Evolutionary conservation across 148 eudicot species (phyloP).

Genomic region (Fallopia convolvulus): DNA sequence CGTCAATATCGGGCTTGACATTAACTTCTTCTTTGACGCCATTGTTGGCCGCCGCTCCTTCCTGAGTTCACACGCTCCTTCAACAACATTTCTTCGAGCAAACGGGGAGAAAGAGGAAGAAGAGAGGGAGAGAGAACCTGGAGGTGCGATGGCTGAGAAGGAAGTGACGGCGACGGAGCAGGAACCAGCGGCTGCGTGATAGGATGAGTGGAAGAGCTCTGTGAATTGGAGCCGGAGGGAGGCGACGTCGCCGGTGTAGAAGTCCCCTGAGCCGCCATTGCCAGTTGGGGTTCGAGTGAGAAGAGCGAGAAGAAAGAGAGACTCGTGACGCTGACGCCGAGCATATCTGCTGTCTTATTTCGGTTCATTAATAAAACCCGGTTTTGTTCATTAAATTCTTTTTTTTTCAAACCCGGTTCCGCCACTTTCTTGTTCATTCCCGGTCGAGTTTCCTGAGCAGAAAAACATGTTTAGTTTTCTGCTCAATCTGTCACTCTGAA

Average conservation of each 20-base stretch:
- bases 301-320: not conserved
- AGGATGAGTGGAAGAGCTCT: constrained; percentile 8
- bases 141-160: not conserved
- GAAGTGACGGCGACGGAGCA: not conserved
- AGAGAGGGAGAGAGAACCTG: constrained; percentile 1
- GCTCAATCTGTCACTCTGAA: not conserved
- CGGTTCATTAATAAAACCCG: not conserved
- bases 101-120: not conserved
- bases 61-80: constrained; percentile 6
- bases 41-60: not conserved
- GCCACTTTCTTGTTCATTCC: not conserved
- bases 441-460: not conserved
- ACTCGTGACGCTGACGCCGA: not conserved
- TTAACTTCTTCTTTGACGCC: not conserved
- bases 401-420: not conserved
- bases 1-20: constrained; percentile 7
- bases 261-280: constrained; percentile 13
- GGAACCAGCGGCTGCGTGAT: not conserved
- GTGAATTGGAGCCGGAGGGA: constrained; percentile 11
- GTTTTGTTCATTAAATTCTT: not conserved
- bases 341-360: not conserved
- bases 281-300: not conserved
- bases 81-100: not conserved
- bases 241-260: constrained; percentile 10
- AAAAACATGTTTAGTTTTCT: too few relatives aligned